These are phyloP conservation scores for Colletotrichum shisoi DNA, from an alignment of 2,329 filamentous ascomycete species.

Conservation along the genomic window DNA sequence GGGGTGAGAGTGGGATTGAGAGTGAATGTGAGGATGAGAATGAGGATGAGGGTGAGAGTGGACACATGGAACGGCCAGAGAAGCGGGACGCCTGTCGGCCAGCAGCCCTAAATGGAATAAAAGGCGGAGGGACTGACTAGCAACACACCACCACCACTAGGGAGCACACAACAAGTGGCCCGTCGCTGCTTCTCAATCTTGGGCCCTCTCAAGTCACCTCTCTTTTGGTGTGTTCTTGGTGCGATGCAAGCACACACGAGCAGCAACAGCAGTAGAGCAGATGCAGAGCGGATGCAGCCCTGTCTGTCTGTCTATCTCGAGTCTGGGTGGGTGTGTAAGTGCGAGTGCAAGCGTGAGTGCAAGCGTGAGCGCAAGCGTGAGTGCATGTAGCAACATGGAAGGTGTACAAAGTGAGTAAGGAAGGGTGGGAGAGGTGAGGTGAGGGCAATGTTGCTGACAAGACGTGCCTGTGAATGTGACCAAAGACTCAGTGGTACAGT, in stretches of 20 bases:
- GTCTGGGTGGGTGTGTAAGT: not conserved
- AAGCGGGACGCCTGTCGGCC: constrained; percentile 26
- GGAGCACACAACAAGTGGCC: constrained; percentile 24
- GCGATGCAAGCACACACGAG: constrained; percentile 30
- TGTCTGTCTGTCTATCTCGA: constrained; percentile 29
- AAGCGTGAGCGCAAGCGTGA: not conserved
- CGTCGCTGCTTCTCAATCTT: constrained; percentile 22
- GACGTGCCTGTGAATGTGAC: constrained; percentile 3
- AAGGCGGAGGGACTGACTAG: constrained; percentile 34
- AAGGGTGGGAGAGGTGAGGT: not conserved
- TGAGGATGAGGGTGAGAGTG: too few relatives aligned
- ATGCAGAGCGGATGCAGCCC: constrained; percentile 21
- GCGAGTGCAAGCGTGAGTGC: too few relatives aligned
- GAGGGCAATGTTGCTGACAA: not conserved
- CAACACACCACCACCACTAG: constrained; percentile 6
- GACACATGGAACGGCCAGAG: not conserved
- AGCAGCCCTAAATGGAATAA: constrained; percentile 36
- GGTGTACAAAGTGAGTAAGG: too few relatives aligned
- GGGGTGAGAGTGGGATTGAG: too few relatives aligned
- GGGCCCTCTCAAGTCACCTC: not conserved
- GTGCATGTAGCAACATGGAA: not conserved
- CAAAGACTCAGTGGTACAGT: constrained; percentile 10
- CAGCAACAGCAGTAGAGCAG: constrained; percentile 5
- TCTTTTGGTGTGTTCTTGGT: constrained; percentile 9
- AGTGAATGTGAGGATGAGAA: too few relatives aligned